A percentile compares a stretch with the other conserved stretches of the same genome.
phyloP scores from a whole-genome alignment of 1,284 basidiomycete genomes.

The Heterobasidion occidentale region DNA sequence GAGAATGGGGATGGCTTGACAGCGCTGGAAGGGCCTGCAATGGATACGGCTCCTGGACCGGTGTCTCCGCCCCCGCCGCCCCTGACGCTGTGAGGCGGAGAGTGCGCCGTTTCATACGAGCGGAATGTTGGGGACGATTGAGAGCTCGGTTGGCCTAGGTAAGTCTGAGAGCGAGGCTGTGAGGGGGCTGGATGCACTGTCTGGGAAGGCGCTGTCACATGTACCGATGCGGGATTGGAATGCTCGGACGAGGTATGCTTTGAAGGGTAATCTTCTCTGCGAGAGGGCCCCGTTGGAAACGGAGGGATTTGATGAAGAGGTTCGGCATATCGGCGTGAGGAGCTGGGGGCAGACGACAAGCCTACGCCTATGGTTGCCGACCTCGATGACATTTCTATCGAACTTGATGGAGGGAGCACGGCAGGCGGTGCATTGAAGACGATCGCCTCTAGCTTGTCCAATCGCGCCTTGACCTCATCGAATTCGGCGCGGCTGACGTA shows the following conservation, averaged over 20 bases:
- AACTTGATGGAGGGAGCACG: neutral
- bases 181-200: neutral
- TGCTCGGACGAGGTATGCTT: neutral
- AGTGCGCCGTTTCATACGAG: neutral
- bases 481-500: slow-evolving; percentile 46
- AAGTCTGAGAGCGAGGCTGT: neutral
- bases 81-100: neutral
- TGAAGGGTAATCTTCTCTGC: neutral
- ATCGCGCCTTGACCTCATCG: slow-evolving; percentile 37
- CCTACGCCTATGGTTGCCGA: slow-evolving; percentile 1
- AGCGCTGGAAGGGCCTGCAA: slow-evolving; percentile 3
- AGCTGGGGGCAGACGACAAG: neutral
- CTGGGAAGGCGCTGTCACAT: neutral
- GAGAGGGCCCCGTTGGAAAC: slow-evolving; percentile 1
- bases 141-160: neutral
- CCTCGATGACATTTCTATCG: slow-evolving; percentile 3
- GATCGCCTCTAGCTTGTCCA: slow-evolving; percentile 31
- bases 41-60: slow-evolving; percentile 4
- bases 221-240: neutral
- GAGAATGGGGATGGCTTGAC: slow-evolving; percentile 22
- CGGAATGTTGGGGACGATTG: neutral
- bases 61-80: slow-evolving; percentile 6
- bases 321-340: neutral
- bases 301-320: slow-evolving; percentile 1
- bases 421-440: slow-evolving; percentile 12